Evolutionary conservation across 1,139 yeast genomes (phyloP), one percentile per base, ranked within the genome.

Genomic region (Meyerozyma carpophila): DNA sequence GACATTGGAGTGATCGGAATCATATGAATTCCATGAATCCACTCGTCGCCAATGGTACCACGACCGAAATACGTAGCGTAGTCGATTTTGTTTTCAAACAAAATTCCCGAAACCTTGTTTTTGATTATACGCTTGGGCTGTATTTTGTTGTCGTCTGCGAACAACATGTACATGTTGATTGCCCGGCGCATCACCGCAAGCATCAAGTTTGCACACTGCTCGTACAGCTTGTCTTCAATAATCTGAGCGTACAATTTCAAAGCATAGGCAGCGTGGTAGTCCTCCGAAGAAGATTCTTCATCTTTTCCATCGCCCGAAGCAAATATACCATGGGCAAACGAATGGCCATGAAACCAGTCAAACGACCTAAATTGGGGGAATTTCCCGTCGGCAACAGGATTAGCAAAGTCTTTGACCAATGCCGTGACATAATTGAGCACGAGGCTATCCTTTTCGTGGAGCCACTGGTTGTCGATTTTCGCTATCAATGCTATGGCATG

Each of bases 401-500:
- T 71, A 16, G 76, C 75, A 5, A 64, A 66, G 52, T 72, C 77
- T 46, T 75, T 57, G 9, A 72, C 47, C 50, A 72, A 61, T 0
- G 73, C 59, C 14, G 52, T 59, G 21, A 66, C 63, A 49, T 68
- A 72, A 21, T 66, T 58, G 36, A 46, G 47, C 1, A 67, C 71
- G 29, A 59, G 44, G 8, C 55, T 50, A 41, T 63, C 53, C 36
- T 70, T 65, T 2, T 47, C 54, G 28, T 50, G 46, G 16, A 70
- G 55, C 71, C 74, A 68, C 6, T 53, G 46, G 10, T 52, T 49
- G 53, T 84, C 93, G 24, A 82, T 78, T 44, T 73, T 61, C 1
- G 79, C 82, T 9, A 82, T 64, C 14, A 85, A 62, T 0, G 91
- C 86, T 42, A 84, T 81, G 0, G 93, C 86, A 56, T 84, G 84